Evolutionary conservation across 75 land plant species (phyloP), one percentile per base, ranked within the genome.

Genomic region (Picea glauca): DNA sequence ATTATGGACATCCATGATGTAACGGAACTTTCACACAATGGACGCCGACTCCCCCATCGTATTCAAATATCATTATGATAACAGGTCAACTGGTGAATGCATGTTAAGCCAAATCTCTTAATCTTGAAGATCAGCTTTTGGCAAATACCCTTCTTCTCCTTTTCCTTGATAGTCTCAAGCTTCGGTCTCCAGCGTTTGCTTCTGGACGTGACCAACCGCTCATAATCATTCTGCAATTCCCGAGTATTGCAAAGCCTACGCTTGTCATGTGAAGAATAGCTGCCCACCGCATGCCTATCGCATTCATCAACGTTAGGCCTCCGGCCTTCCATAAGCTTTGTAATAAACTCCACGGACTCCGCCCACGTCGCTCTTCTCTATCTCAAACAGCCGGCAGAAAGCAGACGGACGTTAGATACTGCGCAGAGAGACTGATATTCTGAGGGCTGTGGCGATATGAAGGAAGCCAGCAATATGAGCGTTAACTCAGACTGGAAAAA

Each of bases 141-240:
- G 38, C 38, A 35, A 35, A 1, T 35, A 40, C 4, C 4, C 43
- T 40, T n/a, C 61, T 81, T 60, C 40, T 78, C 77, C 57, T n/a
- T 64, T 79, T 89, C 91, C 58, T 50, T 77, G 0, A 89, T 86
- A 7, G 88, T 84, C 57, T 89, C 90, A 58, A 89, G 81, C 86
- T 82, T 86, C 7, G 88, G 91, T 33, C 72, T 84, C 91, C 88
- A 86, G 9, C 78, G 61, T 9, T 78, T 60, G 20, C 40, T 40
- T 70, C 72, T 78, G 8, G 60, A 58, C 26, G 67, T 76, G 31
- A 85, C 87, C 54, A 89, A 78, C 83, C 78, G 84, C 5, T 59
- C 63, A 64, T 89, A 89, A 56, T 89, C 88, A 60, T 84, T 89
- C 64, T 80, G 65, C 81, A 89, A 46, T 79, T 82, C 77, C 5